phyloP scores from a whole-genome alignment of 129 eudicot genomes.

The Flaveria sonorensis region DNA sequence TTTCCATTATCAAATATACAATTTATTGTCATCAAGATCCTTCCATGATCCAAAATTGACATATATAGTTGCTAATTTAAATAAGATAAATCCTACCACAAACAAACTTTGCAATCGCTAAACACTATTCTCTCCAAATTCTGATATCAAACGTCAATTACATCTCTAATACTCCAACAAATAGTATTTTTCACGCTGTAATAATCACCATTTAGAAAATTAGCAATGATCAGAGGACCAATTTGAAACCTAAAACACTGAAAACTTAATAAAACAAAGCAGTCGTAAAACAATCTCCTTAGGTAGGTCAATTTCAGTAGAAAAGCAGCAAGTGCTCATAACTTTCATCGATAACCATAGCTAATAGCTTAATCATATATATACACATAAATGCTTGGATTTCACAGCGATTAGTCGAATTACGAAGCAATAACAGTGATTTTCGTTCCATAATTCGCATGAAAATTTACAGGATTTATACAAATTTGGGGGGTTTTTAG shows the following conservation, averaged over 20 bases:
- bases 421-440: conserved; percentile 18
- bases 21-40: conserved; percentile 4
- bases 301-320: neutral
- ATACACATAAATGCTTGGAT: neutral
- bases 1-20: conserved; percentile 6
- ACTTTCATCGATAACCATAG: neutral
- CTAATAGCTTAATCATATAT: neutral
- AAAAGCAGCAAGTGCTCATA: neutral
- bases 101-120: neutral
- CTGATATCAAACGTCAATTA: conserved; percentile 10
- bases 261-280: neutral
- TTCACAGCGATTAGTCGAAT: conserved; percentile 6
- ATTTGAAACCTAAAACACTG: conserved; percentile 16
- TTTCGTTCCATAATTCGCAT: conserved; percentile 11
- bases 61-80: neutral
- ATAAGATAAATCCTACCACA: conserved; percentile 5
- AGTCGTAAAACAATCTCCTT: conserved; percentile 1
- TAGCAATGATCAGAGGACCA: conserved; percentile 12
- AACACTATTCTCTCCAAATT: neutral
- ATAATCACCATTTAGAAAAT: neutral
- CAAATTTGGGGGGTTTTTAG: neutral
- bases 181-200: neutral
- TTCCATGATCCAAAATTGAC: conserved; percentile 2
- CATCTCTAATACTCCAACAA: neutral
- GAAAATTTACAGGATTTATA: conserved; percentile 20